Percentiles rank a stretch among this genome's conserved stretches.
Conservation (phyloP, 139 green algal genomes). For the Chlorella sorokiniana region DNA sequence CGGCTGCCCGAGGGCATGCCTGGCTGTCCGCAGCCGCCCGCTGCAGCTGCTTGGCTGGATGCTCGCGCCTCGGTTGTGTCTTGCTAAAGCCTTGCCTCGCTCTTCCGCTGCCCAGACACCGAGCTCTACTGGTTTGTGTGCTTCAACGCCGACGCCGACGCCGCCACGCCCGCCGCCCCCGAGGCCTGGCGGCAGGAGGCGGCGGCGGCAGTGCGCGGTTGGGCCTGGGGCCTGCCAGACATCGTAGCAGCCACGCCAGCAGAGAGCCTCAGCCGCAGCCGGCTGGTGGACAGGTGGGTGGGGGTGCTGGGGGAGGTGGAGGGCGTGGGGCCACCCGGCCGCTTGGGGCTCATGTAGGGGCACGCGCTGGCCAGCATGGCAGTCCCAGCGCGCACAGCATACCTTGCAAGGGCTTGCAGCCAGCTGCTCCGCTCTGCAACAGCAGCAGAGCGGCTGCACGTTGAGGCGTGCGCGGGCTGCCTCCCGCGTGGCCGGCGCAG, state of each 20-base stretch:
- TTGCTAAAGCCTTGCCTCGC: background rate
- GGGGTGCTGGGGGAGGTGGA: too few relatives aligned
- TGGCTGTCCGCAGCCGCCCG: background rate
- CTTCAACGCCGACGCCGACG: slow-evolving; percentile 13
- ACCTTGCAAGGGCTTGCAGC: too few relatives aligned
- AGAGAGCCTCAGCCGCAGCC: slow-evolving; percentile 45
- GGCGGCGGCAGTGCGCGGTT: slow-evolving; percentile 51
- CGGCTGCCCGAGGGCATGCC: background rate
- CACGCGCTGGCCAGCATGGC: too few relatives aligned
- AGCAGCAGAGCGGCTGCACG: too few relatives aligned
- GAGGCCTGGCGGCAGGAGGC: slow-evolving; percentile 50
- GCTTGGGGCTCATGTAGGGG: too few relatives aligned
- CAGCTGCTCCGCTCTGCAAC: too few relatives aligned
- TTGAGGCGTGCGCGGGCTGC: too few relatives aligned
- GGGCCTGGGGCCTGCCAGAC: slow-evolving; percentile 49
- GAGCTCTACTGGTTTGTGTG: slow-evolving; percentile 77
- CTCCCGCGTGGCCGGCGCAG: background rate
- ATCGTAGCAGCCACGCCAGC: slow-evolving; percentile 49
- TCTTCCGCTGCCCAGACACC: slow-evolving; percentile 16
- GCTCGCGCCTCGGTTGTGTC: background rate
- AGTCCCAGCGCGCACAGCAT: too few relatives aligned
- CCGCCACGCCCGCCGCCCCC: background rate
- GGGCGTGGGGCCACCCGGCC: too few relatives aligned
- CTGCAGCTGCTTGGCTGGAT: background rate
- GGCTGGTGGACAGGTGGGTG: slow-evolving; percentile 60